These are phyloP conservation scores for Colletotrichum lini DNA, from an alignment of 2,329 filamentous ascomycete genomes.

Conservation along the genomic window DNA sequence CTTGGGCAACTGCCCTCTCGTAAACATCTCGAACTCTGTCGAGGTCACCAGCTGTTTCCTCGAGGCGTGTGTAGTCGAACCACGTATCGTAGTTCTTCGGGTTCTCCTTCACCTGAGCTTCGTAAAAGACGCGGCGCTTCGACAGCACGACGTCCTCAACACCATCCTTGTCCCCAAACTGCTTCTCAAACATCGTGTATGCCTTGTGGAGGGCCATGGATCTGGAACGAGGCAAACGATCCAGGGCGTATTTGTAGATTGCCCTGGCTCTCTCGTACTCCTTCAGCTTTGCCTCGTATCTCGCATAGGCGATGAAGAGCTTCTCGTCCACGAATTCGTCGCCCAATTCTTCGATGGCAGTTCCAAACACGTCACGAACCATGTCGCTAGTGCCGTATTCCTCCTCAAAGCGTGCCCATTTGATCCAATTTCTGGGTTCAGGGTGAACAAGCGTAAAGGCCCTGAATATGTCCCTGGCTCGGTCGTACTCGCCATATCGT, in stretches of 20 bases:
- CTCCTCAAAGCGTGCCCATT: conserved; percentile 98
- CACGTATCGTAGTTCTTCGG: conserved; percentile 97
- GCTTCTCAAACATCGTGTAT: conserved; percentile 98
- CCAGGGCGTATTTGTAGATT: conserved; percentile 97
- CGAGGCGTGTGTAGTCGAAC: conserved; percentile 94
- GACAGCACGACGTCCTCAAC: conserved; percentile 97
- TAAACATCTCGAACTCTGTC: conserved; percentile 93
- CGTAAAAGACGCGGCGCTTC: conserved; percentile 92
- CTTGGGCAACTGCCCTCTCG: conserved; percentile 94
- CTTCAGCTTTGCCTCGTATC: conserved; percentile 94
- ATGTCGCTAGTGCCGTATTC: conserved; percentile 93
- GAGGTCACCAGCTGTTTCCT: conserved; percentile 86
- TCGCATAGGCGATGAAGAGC: conserved; percentile 95
- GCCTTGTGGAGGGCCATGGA: conserved; percentile 90
- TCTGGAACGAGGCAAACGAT: conserved; percentile 89
- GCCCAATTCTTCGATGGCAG: conserved; percentile 88
- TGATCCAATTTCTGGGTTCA: conserved; percentile 97
- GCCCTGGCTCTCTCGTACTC: conserved; percentile 94
- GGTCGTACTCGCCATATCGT: conserved; percentile 90
- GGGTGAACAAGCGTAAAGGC: conserved; percentile 94
- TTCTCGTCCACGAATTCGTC: conserved; percentile 98
- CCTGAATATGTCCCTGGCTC: conserved; percentile 91
- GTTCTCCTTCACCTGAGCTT: conserved; percentile 94
- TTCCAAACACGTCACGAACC: conserved; percentile 92
- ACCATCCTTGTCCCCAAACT: conserved; percentile 93